Base-by-base conservation (phyloP, 495 filamentous ascomycete genomes). In the Achaetomiella virescens region DNA sequence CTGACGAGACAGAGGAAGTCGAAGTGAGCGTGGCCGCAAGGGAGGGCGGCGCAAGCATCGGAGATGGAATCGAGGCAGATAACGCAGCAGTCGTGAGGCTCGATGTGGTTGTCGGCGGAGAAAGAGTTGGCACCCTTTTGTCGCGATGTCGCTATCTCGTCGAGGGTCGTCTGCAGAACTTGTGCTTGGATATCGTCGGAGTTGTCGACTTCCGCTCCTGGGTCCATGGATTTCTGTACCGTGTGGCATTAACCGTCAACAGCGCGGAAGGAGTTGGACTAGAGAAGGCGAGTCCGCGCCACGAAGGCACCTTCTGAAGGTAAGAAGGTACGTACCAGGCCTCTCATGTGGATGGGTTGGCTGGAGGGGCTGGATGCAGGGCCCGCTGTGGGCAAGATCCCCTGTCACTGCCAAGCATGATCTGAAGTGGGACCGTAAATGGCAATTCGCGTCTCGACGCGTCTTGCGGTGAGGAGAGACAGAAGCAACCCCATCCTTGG, bases 1-100 rank as follows among this genome's bases (percentile, higher is more conserved):
- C 81, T 91, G 18, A 88, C 66, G 10, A 95, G 80, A 63, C 91
- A 96, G 12, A 90, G 62, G 66, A 89, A 91, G 71, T 95, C 89
- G 67, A 93, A 95, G 61, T 82, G 84, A 44, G 78, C 68, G 75
- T 96, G 91, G 18, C 78, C 76, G 78, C 91, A 96, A 17, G 90
- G 89, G 36, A 79, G 72, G 5, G 87, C 82, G 17, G 84, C 71
- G 53, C 85, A 87, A 36, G 82, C 72, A 61, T 92, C 88, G 6
- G 84, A 81, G 68, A 95, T 76, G 43, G 71, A 64, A 54, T 91
- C 85, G 46, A 95, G 80, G 67, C 91, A 96, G 64, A 88, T 84
- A 50, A 85, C 81, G 67, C 84, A 88, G 64, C 73, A 76, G 42
- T 71, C 51, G 29, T 21, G 42, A n/a, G 48, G 2, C 15, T 55